Conservation (phyloP, 306 rosid genomes). For the Casuarina cunninghamiana region DNA sequence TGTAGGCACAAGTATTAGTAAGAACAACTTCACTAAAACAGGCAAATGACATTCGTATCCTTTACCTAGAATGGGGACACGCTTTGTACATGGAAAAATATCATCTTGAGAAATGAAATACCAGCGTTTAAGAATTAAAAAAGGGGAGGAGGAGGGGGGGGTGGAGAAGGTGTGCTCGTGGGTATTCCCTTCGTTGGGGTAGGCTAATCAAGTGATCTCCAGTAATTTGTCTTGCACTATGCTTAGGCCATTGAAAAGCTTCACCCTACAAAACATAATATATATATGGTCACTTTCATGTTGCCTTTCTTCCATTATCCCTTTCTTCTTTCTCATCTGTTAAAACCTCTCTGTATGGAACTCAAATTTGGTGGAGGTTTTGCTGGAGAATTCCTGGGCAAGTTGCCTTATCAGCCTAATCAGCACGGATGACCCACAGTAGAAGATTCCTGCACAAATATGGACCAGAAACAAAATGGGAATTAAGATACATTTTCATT, state of each 20-base stretch:
- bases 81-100: not conserved
- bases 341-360: constrained; percentile 58
- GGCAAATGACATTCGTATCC: not conserved
- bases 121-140: not conserved
- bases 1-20: not conserved
- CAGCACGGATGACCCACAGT: constrained; percentile 54
- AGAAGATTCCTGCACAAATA: constrained; percentile 43
- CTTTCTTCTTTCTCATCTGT: not conserved
- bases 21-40: not conserved
- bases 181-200: not conserved
- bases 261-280: no score
- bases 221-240: not conserved
- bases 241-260: no score
- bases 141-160: no score
- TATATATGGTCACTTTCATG: no score
- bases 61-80: no score
- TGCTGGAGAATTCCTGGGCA: constrained; percentile 49
- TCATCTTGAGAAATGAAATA: no score
- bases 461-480: not conserved
- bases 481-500: not conserved
- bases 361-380: constrained; percentile 53
- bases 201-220: not conserved
- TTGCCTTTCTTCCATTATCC: no score
- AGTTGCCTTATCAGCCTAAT: constrained; percentile 40
- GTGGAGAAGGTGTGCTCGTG: not conserved